Evolutionary conservation across 306 rosid species (phyloP).

Genomic region (Prosopis cineraria): DNA sequence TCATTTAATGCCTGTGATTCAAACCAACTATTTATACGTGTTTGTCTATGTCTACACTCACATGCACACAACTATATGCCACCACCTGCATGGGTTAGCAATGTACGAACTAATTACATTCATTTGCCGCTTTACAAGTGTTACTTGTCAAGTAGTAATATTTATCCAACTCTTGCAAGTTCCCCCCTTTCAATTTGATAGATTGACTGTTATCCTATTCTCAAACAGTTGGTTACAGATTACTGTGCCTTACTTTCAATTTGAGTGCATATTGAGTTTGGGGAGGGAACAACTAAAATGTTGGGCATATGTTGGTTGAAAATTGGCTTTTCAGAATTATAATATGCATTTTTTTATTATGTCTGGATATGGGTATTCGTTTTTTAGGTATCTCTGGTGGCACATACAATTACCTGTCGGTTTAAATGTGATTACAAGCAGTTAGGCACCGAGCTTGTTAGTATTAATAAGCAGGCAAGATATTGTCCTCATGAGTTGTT

Average conservation of each 20-base stretch:
- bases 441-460: not conserved
- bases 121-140: not conserved
- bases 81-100: conserved; percentile 8
- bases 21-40: not conserved
- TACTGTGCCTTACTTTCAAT: conserved; percentile 10
- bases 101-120: not conserved
- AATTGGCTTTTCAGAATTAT: not conserved
- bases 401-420: not conserved
- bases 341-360: not conserved
- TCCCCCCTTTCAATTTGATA: not conserved
- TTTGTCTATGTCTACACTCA: not conserved
- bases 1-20: not conserved
- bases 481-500: conserved; percentile 29
- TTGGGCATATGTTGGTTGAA: conserved; percentile 11
- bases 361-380: not conserved
- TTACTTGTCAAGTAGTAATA: not conserved
- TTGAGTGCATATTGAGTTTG: not conserved
- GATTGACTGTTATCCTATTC: conserved; percentile 4
- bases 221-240: conserved; percentile 13
- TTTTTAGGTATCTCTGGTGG: conserved; percentile 9
- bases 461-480: not conserved
- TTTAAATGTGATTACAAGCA: conserved; percentile 3
- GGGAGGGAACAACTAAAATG: not conserved
- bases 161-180: conserved; percentile 6
- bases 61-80: not conserved